phyloP scores from a whole-genome alignment of 805 yeast species.

The Dipodascus albidus region DNA sequence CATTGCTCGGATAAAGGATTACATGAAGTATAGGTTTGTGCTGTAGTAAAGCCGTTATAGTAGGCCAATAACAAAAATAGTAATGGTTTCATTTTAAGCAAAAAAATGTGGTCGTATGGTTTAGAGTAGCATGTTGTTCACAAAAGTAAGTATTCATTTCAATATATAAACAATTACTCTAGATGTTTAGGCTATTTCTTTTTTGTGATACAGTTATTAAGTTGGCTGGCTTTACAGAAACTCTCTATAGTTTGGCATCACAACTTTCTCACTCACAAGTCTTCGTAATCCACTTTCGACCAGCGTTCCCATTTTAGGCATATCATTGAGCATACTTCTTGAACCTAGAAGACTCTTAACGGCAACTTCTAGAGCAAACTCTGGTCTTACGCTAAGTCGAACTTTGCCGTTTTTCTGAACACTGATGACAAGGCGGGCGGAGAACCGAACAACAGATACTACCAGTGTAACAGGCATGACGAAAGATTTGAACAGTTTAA shows the following conservation, averaged over 20 bases:
- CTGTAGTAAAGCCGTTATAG: slow-evolving; percentile 6
- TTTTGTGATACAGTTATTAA: background rate
- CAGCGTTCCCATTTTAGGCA: slow-evolving; percentile 1
- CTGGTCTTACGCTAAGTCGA: slow-evolving; percentile 29
- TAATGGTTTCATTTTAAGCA: slow-evolving; percentile 15
- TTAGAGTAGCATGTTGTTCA: no score
- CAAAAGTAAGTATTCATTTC: no score
- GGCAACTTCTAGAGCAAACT: slow-evolving; percentile 35
- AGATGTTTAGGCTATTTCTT: background rate
- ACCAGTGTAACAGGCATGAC: slow-evolving; percentile 61
- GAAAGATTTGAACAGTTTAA: slow-evolving; percentile 60
- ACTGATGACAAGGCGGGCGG: slow-evolving; percentile 27
- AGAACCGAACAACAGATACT: slow-evolving; percentile 68
- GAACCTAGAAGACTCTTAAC: slow-evolving; percentile 23
- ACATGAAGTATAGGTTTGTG: slow-evolving; percentile 27
- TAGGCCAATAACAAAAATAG: slow-evolving; percentile 11
- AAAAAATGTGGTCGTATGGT: background rate
- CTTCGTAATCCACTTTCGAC: background rate
- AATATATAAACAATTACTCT: no score
- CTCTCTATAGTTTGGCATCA: background rate
- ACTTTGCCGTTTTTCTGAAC: slow-evolving; percentile 22
- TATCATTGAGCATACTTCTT: slow-evolving; percentile 2
- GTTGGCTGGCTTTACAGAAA: slow-evolving; percentile 1
- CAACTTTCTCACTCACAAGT: background rate
- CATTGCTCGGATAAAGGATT: slow-evolving; percentile 35